Evolutionary conservation across 2,329 filamentous ascomycete species (phyloP).

Genomic region (Fusarium heterosporum): DNA sequence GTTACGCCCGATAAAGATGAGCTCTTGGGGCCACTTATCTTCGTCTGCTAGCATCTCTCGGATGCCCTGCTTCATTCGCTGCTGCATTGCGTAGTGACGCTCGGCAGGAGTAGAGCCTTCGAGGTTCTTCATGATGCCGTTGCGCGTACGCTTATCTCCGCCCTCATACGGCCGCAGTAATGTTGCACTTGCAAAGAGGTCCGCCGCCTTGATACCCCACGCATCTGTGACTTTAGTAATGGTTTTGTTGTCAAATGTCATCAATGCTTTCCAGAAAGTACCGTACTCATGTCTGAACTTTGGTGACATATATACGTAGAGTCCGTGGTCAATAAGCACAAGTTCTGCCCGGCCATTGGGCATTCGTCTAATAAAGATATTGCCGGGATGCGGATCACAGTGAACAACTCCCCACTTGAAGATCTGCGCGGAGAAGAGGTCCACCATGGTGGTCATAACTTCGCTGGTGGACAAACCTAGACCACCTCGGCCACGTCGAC

Average conservation of each 20-base stretch:
- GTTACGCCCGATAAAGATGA: slow-evolving; percentile 92
- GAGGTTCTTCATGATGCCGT: slow-evolving; percentile 74
- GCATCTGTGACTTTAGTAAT: slow-evolving; percentile 76
- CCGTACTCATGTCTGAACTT: slow-evolving; percentile 88
- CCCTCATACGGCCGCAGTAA: slow-evolving; percentile 92
- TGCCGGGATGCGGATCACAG: slow-evolving; percentile 96
- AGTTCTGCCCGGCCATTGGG: slow-evolving; percentile 87
- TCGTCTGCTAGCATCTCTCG: slow-evolving; percentile 82
- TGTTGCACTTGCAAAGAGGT: slow-evolving; percentile 92
- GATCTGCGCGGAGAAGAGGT: slow-evolving; percentile 97
- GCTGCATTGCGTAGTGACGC: slow-evolving; percentile 90
- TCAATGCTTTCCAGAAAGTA: slow-evolving; percentile 90
- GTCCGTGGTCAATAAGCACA: slow-evolving; percentile 95
- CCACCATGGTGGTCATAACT: slow-evolving; percentile 96
- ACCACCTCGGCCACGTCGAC: slow-evolving; percentile 77
- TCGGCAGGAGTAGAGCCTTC: slow-evolving; percentile 71
- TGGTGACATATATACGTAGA: slow-evolving; percentile 92
- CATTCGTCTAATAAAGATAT: slow-evolving; percentile 92
- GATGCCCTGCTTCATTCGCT: slow-evolving; percentile 77
- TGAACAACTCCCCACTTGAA: slow-evolving; percentile 97
- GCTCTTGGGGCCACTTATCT: slow-evolving; percentile 87
- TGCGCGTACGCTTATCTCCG: slow-evolving; percentile 75
- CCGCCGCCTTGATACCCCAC: slow-evolving; percentile 91
- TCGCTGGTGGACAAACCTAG: slow-evolving; percentile 85
- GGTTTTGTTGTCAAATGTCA: slow-evolving; percentile 91